Evolutionary conservation across 345 rosid genomes (phyloP), one percentile per base, ranked within the genome.

Genomic region (Eucalyptus regnans): DNA sequence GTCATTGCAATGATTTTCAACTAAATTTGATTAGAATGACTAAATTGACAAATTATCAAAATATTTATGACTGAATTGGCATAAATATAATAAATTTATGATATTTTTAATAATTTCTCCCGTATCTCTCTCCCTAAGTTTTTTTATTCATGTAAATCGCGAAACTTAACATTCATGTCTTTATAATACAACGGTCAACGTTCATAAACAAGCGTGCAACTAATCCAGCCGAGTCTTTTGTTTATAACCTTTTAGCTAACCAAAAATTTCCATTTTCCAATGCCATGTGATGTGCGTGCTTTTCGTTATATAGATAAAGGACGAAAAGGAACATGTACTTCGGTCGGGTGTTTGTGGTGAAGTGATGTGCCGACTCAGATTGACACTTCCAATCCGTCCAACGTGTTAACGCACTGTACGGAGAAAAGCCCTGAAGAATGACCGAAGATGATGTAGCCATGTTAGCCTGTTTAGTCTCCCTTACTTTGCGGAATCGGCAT

Each of bases 31-130:
- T 23, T 1, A 54, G 1, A 52, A 3, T 52, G 4, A 7, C 1
- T 52, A 52, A 52, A 52, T 52, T 9, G 1, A 22, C 1, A 56
- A 56, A 23, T 23, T 22, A 25, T 56, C 3, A 2, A 56, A 23
- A 56, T 2, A 0, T 56, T 56, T 56, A 56, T 22, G 0, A 56
- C 0, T 9, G 1, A 23, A 56, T 23, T 56, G 2, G 0, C 0
- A 23, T 56, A 56, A 23, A 25, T 8, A 23, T 23, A 56, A 23
- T 23, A 56, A 25, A 9, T 0, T 56, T 56, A 56, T 9, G 0
- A 9, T 3, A 8, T 56, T 9, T 56, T 56, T 4, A 23, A 56
- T 56, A 22, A 56, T 23, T 56, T 56, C 1, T 23, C 1, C 4
- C 62, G 4, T 56, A 23, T 29, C 12, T 29, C 0, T 2, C 7